Evolutionary conservation across 768 basidiomycete species (phyloP).

Genomic region (Trametes cinnabarina): DNA sequence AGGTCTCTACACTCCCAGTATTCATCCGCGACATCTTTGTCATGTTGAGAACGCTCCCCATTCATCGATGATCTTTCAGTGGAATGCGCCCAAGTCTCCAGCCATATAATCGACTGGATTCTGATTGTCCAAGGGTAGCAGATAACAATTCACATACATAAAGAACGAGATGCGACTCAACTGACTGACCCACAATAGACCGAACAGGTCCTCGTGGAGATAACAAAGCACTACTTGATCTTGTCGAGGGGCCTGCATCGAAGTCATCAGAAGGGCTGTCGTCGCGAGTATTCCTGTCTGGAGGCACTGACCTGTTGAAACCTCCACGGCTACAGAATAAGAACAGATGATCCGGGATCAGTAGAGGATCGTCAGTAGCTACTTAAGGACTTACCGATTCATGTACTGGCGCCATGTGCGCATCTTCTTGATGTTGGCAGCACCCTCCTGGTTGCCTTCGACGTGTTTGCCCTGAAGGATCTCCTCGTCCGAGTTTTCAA

Average conservation of each 20-base stretch:
- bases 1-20: no score
- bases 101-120: neutral
- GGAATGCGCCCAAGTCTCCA: neutral
- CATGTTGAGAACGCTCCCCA: no score
- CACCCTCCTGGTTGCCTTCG: conserved; percentile 77
- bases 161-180: neutral
- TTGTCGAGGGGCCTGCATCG: conserved; percentile 81
- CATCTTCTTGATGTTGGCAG: conserved; percentile 67
- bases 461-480: conserved; percentile 68
- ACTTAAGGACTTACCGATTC: conserved; percentile 65
- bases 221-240: conserved; percentile 64
- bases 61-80: no score
- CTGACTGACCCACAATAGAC: neutral
- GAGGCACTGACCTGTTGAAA: conserved; percentile 66
- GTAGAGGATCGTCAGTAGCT: conserved; percentile 12
- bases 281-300: neutral
- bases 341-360: conserved; percentile 4
- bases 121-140: conserved; percentile 6
- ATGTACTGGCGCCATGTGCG: conserved; percentile 98
- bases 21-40: no score
- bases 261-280: neutral
- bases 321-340: conserved; percentile 63
- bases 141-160: neutral
- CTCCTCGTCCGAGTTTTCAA: neutral
- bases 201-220: neutral